phyloP scores from a whole-genome alignment of 176 grass and related monocot genomes.

The Panicum miliaceum region DNA sequence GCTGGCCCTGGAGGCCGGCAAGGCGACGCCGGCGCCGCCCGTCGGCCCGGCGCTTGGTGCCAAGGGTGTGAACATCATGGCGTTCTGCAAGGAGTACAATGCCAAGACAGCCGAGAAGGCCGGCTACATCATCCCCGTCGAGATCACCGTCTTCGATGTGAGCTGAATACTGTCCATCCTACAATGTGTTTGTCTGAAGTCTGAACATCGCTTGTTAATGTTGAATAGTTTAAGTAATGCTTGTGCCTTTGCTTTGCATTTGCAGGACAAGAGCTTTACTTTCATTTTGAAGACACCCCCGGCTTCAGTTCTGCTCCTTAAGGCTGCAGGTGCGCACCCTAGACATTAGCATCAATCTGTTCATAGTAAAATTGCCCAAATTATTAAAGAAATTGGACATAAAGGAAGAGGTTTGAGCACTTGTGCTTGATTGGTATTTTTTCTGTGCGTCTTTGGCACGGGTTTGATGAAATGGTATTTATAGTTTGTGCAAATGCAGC shows the following conservation, averaged over 20 bases:
- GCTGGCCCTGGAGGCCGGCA: conserved; percentile 88
- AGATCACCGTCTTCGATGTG: conserved; percentile 99
- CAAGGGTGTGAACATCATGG: conserved; percentile 97
- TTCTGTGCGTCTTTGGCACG: not conserved
- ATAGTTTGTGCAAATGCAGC: not conserved
- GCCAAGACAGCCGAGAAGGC: conserved; percentile 94
- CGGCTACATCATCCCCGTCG: conserved; percentile 95
- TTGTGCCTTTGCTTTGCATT: conserved; percentile 15
- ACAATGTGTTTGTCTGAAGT: not conserved
- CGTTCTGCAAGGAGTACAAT: conserved; percentile 98
- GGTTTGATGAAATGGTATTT: conserved; percentile 8
- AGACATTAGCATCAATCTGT: not conserved
- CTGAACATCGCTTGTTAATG: conserved; percentile 13
- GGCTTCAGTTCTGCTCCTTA: conserved; percentile 90
- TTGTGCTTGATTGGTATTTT: not conserved
- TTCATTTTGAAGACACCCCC: conserved; percentile 97
- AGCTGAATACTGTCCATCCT: conserved; percentile 1
- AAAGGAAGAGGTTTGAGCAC: not conserved
- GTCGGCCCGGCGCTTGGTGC: conserved; percentile 93
- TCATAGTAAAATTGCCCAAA: not conserved
- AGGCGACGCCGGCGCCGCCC: conserved; percentile 94
- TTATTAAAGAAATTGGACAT: not conserved
- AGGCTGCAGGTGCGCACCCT: conserved; percentile 78
- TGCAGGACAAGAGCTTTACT: conserved; percentile 95
- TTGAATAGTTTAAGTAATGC: not conserved